Base-by-base conservation (phyloP, 257 asterid genomes). In the Fraxinus pennsylvanica region DNA sequence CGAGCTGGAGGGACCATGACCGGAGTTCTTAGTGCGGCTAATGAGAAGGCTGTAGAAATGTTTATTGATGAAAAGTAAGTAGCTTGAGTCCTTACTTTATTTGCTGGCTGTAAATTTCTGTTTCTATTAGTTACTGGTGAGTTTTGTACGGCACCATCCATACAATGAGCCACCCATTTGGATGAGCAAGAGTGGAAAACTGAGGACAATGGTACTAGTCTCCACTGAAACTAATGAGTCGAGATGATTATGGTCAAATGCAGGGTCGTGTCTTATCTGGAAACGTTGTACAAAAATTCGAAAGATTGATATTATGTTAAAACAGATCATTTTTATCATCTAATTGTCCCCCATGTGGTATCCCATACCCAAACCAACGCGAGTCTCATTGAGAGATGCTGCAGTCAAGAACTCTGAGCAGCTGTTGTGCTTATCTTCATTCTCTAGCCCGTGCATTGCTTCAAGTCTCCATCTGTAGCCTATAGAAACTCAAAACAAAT, bases 1-100 rank as follows among this genome's bases (percentile, higher is more conserved):
- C 92, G 98, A 79, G 97, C 97, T 4, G 99, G 97, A 21, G 99
- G 98, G 73, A 95, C 98, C 74, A 95, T 95, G 99, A 95, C 99
- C 0, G 98, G 98, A 29, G 99, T 95, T 82, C 92, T 95, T 27
- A 95, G 99, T 74, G 99, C 99, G 10, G 99, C 99, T 65, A 95
- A 95, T 41, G 98, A 95, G 87, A 95, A 91, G 86, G 99, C 99
- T 19, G 99, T 95, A 5, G 99, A 95, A 81, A 76, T 95, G 89
- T 95, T 95, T 76, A 95, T 95, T 80, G 75, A 85, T 65, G 97
- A 89, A 77, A 85, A 91, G 99, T 95, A 80, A 43, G 96, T 84
- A 27, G 25, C 59, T 50, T 65, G 21, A 76, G 17, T 69, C 72
- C 68, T 74, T 76, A 6, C 57, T 14, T 4, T 47, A 14, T 47